Conservation (phyloP, 345 rosid species). For the Lumnitzera littorea region DNA sequence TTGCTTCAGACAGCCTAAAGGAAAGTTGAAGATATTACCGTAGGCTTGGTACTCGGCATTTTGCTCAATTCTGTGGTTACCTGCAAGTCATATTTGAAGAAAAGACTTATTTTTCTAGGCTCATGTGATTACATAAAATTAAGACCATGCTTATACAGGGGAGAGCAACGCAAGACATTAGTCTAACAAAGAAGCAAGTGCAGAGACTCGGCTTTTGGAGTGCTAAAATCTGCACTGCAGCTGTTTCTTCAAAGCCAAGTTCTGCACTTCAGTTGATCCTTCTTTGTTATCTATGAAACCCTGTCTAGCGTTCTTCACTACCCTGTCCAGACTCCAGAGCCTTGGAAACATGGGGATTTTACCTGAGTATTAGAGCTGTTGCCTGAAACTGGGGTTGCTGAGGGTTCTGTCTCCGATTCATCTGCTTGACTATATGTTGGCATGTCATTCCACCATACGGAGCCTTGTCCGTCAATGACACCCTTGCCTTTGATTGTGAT, state of each 20-base stretch:
- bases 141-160: not conserved
- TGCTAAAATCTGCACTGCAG: too few relatives aligned
- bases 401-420: slow-evolving; percentile 11
- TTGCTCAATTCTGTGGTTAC: slow-evolving; percentile 21
- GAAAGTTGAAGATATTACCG: slow-evolving; percentile 28
- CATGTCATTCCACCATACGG: slow-evolving; percentile 67
- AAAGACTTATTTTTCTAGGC: not conserved
- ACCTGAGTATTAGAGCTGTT: slow-evolving; percentile 19
- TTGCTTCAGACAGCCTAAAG: not conserved
- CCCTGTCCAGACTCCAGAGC: too few relatives aligned
- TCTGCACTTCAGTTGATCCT: too few relatives aligned
- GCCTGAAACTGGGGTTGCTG: slow-evolving; percentile 10
- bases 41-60: slow-evolving; percentile 72
- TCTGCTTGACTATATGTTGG: slow-evolving; percentile 25
- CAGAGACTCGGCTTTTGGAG: too few relatives aligned
- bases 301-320: too few relatives aligned
- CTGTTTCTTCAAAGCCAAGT: too few relatives aligned
- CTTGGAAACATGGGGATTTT: not conserved
- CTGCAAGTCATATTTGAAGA: slow-evolving; percentile 22
- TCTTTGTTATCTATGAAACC: too few relatives aligned
- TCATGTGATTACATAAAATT: not conserved
- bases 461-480: slow-evolving; percentile 74
- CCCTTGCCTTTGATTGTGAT: slow-evolving; percentile 68
- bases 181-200: too few relatives aligned
- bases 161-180: not conserved